Evolutionary conservation across 495 filamentous ascomycete species (phyloP).

Genomic region (Cercophora sp.): DNA sequence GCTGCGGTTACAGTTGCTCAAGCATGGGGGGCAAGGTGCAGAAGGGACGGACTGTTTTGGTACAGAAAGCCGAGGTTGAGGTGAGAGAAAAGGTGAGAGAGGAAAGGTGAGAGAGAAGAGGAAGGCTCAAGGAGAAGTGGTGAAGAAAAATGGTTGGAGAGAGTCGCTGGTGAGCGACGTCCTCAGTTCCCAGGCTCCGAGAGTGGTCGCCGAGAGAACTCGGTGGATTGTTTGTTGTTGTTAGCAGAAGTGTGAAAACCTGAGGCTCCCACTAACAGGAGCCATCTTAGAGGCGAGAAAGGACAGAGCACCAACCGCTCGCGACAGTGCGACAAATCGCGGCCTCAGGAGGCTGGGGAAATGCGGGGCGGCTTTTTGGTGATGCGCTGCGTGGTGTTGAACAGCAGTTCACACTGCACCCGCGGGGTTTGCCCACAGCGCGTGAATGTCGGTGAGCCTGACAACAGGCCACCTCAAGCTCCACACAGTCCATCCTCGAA

Average conservation of each 20-base stretch:
- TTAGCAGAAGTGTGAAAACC: background rate
- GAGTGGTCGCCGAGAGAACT: background rate
- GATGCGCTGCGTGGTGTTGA: conserved; percentile 2
- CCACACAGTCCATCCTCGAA: background rate
- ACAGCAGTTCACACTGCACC: conserved; percentile 9
- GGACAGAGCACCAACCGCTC: background rate
- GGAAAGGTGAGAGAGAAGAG: background rate
- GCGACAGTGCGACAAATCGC: too few relatives aligned
- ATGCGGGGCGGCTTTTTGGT: conserved; percentile 11
- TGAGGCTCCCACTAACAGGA: conserved; percentile 16
- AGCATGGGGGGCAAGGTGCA: background rate
- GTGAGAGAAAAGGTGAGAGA: background rate
- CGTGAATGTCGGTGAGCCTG: conserved; percentile 3
- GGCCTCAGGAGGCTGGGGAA: conserved; percentile 14
- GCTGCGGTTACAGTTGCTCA: too few relatives aligned
- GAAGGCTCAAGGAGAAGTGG: background rate
- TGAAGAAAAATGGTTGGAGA: too few relatives aligned
- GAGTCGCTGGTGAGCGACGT: background rate
- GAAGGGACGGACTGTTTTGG: background rate
- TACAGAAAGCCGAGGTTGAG: background rate
- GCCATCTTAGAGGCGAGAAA: conserved; percentile 13
- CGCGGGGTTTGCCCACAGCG: background rate
- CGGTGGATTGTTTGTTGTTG: background rate
- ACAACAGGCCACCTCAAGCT: background rate
- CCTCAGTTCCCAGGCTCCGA: background rate